Conservation (phyloP, 768 basidiomycete species). For the Mycena kentingensis region DNA sequence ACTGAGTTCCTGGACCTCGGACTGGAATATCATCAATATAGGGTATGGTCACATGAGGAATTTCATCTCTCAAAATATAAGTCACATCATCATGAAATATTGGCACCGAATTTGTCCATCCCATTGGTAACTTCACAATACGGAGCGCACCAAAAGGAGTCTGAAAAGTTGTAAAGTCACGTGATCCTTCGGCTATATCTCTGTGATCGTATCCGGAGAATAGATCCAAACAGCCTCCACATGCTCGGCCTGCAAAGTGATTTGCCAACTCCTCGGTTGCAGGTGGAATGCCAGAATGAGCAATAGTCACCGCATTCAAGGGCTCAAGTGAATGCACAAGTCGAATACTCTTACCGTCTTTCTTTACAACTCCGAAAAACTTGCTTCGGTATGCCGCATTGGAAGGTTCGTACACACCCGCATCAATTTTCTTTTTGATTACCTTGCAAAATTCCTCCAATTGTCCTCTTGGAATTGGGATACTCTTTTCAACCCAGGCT, state of each 20-base stretch:
- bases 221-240: too few species aligned
- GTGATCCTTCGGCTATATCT: conserved; percentile 26
- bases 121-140: too few species aligned
- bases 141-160: conserved; percentile 25
- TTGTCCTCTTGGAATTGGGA: conserved; percentile 20
- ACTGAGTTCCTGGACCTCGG: background rate
- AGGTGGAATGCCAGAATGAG: conserved; percentile 25
- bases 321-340: too few species aligned
- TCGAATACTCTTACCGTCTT: conserved; percentile 25
- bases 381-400: too few species aligned
- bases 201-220: too few species aligned
- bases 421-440: conserved; percentile 16
- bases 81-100: conserved; percentile 7
- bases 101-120: too few species aligned
- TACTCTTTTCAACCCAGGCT: conserved; percentile 24
- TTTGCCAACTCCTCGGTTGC: conserved; percentile 4
- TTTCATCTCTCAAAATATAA: background rate
- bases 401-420: conserved; percentile 13
- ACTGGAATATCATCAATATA: conserved; percentile 16
- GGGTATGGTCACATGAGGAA: conserved; percentile 8
- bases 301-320: conserved; percentile 26
- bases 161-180: conserved; percentile 36
- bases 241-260: too few species aligned
- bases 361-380: conserved; percentile 34
- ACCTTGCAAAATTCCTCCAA: conserved; percentile 15